Conservation (phyloP, 2,329 filamentous ascomycete genomes). For the Botrytis galanthina region DNA sequence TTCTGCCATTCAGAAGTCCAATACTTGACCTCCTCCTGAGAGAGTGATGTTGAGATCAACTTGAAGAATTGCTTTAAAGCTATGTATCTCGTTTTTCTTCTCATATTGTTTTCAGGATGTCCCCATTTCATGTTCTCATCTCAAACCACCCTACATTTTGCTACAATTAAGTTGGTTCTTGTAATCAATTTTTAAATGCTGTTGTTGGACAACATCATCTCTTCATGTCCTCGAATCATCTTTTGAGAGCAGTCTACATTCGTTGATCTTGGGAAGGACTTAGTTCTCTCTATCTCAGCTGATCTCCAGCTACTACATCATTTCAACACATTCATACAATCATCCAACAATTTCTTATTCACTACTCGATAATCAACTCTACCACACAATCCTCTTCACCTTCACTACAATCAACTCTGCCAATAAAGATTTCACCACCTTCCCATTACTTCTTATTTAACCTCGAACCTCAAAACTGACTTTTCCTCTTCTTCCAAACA, state of each 20-base stretch:
- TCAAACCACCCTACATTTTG: no score
- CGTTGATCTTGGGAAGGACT: background rate
- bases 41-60: background rate
- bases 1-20: background rate
- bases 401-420: background rate
- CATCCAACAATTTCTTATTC: background rate
- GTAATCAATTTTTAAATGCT: no score
- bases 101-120: background rate
- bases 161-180: background rate
- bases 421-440: constrained; percentile 6
- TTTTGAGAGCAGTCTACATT: background rate
- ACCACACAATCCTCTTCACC: no score
- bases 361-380: background rate
- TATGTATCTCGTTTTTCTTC: background rate
- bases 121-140: background rate
- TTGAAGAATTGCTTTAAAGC: no score
- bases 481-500: background rate
- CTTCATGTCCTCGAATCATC: no score
- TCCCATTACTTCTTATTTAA: background rate
- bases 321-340: background rate
- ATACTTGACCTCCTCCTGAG: no score
- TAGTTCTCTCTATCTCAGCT: background rate
- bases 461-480: background rate
- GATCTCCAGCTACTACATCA: background rate
- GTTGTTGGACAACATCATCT: no score